Percentiles rank a stretch among this genome's conserved stretches.
Conservation (phyloP, 176 grass and related monocot species). For the Leersia perrieri region DNA sequence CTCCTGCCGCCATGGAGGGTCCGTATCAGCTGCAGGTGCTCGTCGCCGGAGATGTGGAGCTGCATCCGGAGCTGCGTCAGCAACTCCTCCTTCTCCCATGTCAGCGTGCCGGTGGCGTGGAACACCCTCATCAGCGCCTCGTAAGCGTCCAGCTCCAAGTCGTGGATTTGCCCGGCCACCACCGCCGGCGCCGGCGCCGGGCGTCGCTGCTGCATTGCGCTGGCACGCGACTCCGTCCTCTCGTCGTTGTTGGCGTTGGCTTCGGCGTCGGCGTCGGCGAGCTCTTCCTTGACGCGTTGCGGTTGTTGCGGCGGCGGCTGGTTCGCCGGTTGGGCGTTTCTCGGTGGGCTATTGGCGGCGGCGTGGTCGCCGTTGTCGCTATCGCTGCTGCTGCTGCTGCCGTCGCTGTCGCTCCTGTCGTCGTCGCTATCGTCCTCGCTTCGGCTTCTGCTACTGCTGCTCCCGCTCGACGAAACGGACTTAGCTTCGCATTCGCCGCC, state of each 20-base stretch:
- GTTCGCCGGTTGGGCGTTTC: not conserved
- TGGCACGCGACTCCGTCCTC: not conserved
- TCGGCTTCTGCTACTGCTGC: not conserved
- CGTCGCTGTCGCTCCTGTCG: not conserved
- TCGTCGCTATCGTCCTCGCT: slow-evolving; percentile 7
- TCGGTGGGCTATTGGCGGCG: not conserved
- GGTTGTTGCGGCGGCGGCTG: not conserved
- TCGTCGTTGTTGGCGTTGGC: not conserved
- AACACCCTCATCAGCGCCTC: slow-evolving; percentile 47
- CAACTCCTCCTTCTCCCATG: slow-evolving; percentile 63
- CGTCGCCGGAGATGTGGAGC: slow-evolving; percentile 67
- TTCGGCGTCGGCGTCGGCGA: too few species aligned
- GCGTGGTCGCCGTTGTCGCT: not conserved
- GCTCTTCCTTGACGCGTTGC: not conserved
- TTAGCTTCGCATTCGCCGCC: slow-evolving; percentile 15
- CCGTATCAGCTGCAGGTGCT: slow-evolving; percentile 54
- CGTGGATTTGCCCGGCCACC: slow-evolving; percentile 4
- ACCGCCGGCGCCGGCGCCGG: not conserved
- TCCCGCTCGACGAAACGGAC: slow-evolving; percentile 35
- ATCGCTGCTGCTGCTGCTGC: slow-evolving; percentile 11
- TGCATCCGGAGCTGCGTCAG: slow-evolving; percentile 56
- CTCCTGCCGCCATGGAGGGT: slow-evolving; percentile 23
- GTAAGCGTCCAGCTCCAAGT: slow-evolving; percentile 63
- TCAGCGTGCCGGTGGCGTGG: slow-evolving; percentile 51
- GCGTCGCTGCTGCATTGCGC: too few species aligned